These are phyloP conservation scores for Bassia scoparia DNA, from an alignment of 148 eudicot species.

Conservation along the genomic window DNA sequence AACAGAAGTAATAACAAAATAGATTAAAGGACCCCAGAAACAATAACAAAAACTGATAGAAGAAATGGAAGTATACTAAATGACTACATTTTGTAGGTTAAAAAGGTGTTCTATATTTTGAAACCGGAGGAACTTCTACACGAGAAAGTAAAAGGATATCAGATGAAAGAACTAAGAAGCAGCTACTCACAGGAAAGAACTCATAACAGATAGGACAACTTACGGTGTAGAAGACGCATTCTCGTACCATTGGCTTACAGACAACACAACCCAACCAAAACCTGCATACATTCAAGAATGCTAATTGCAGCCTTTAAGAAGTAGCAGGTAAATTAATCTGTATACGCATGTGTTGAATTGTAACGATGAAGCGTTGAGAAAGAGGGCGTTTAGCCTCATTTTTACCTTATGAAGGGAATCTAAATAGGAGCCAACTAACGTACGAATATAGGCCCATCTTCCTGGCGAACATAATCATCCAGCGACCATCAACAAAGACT, in stretches of 20 bases:
- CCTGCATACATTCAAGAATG: slow-evolving; percentile 41
- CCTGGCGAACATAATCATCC: slow-evolving; percentile 91
- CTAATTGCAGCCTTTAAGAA: slow-evolving; percentile 7
- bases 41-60: too few species aligned
- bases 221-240: too few species aligned
- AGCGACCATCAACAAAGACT: slow-evolving; percentile 49
- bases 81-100: too few species aligned
- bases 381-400: background rate
- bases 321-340: background rate
- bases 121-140: too few species aligned
- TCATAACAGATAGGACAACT: too few species aligned
- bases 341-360: background rate
- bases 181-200: too few species aligned
- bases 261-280: slow-evolving; percentile 92
- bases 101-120: too few species aligned
- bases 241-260: slow-evolving; percentile 93
- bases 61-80: too few species aligned
- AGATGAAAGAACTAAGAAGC: too few species aligned
- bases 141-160: too few species aligned
- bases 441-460: slow-evolving; percentile 90
- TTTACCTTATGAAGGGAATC: slow-evolving; percentile 97
- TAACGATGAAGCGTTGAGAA: background rate
- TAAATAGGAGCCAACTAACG: slow-evolving; percentile 91
- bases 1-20: too few species aligned
- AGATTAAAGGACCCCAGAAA: too few species aligned